Evolutionary conservation across 2,329 filamentous ascomycete genomes (phyloP), one percentile per base, ranked within the genome.

Genomic region (Cladophialophora carrionii): DNA sequence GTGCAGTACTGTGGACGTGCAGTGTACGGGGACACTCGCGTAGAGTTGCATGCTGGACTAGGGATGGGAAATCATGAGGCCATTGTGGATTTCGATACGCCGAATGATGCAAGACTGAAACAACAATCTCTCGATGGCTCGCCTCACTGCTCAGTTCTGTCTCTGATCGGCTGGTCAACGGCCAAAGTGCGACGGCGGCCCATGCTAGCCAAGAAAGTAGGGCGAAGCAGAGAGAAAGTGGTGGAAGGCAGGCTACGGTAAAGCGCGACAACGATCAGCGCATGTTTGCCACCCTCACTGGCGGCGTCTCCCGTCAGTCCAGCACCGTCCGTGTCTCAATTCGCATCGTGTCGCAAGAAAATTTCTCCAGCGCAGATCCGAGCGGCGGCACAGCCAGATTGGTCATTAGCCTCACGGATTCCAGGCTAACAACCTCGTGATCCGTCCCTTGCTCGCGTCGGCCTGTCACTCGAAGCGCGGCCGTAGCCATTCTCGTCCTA

Each of bases 361-460:
- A 43, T 43, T 43, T 63, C 51, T 43, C 31, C 37, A 32, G 46
- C 60, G 57, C 31, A 57, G 51, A 61, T 52, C 48, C 14, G 48
- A 24, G 48, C 29, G 49, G 52, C 52, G 54, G 14, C 26, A 57
- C 37, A 49, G 57, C 57, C 53, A 67, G 55, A 58, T 54, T 64
- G 48, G 48, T 12, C 20, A 29, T 31, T 49, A 56, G 34, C 20
- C 26, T 17, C 17, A 10, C 57, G 34, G 12, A 49, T 43, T 10
- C 22, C 20, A 51, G 60, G 48, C 64, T 61, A 61, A 51, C 43
- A 61, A 57, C 64, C 64, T 67, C 57, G 64, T 63, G 61, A 60
- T 66, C 48, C 1, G 22, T 29, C 8, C 48, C 20, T 29, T 26
- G 20, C 48, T 51, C 48, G 48, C 26, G 48, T 5, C 14, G 48